Base-by-base conservation (phyloP, 805 yeast species). In the Yarrowia sp. region DNA sequence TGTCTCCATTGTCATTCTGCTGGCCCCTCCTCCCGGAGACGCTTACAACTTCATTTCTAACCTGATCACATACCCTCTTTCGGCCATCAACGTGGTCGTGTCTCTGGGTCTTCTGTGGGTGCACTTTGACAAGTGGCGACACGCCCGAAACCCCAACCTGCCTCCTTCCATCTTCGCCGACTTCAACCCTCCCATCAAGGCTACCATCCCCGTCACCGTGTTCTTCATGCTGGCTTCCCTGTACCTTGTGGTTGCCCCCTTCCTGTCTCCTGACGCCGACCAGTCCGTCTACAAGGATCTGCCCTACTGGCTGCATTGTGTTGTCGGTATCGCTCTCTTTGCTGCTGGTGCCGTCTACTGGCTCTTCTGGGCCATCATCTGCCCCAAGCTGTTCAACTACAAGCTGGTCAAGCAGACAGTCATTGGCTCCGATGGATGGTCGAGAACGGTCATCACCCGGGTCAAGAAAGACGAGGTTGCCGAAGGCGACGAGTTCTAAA, bases 11-110 rank as follows among this genome's bases (percentile, higher is more conserved):
- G 82, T 91, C 66, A 87, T 92, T 61, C 86, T 91, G 70, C 75
- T 90, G 56, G 95, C 94, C 4, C 91, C 91, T 50, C 94, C 95
- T 19, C 90, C 93, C 35, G 96, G 95, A 69, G 96, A 90, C 75
- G 96, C 96, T 59, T 91, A 90, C 80, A 89, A 89, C 77, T 89
- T 91, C 76, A 86, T 91, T 72, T 77, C 89, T 77, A 90, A 91
- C 78, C 82, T 91, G 80, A 88, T 90, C 73, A 87, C 94, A 1
- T 91, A 91, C 77, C 94, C 97, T 63, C 84, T 88, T 80, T 89
- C 91, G 75, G 88, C 91, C 64, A 89, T 91, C 74, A 89, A 90
- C 77, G 80, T 87, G 40, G 81, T 82, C 53, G 86, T 91, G 48
- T 87, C 89, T 16, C 74, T 83, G 66, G 97, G 90, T 19, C 80